phyloP scores from a whole-genome alignment of 495 filamentous ascomycete species.

The Chaetomium tenue region DNA sequence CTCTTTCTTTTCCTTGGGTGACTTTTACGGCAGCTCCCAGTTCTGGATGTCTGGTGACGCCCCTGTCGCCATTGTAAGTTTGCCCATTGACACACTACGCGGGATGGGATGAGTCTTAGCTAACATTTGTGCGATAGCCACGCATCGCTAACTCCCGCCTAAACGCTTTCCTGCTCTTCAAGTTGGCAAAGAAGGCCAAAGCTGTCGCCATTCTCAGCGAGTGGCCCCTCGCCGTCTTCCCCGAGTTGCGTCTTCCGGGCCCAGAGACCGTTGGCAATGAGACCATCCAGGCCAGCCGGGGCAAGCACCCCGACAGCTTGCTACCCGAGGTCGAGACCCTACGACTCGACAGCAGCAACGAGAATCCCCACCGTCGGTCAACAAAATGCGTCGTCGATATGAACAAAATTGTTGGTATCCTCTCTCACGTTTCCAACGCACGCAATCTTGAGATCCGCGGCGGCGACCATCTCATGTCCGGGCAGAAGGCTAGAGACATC shows the following conservation, averaged over 20 bases:
- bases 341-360: constrained; percentile 3
- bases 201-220: constrained; percentile 3
- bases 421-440: background rate
- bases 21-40: background rate
- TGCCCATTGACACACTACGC: background rate
- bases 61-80: background rate
- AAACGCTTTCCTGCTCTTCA: constrained; percentile 10
- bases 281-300: background rate
- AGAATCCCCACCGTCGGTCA: background rate
- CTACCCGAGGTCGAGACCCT: constrained; percentile 1
- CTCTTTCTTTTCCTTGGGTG: background rate
- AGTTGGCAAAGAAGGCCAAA: background rate
- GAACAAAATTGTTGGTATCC: background rate
- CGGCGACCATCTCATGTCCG: background rate
- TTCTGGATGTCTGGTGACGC: background rate
- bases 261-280: background rate
- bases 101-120: background rate
- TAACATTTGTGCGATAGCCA: background rate
- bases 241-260: background rate
- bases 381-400: background rate
- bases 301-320: too few species aligned
- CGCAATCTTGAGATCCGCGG: constrained; percentile 1
- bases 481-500: too few species aligned
- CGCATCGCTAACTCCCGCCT: background rate
- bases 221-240: constrained; percentile 9